phyloP scores from a whole-genome alignment of 2,329 filamentous ascomycete species.

The Penicillium decumbens region DNA sequence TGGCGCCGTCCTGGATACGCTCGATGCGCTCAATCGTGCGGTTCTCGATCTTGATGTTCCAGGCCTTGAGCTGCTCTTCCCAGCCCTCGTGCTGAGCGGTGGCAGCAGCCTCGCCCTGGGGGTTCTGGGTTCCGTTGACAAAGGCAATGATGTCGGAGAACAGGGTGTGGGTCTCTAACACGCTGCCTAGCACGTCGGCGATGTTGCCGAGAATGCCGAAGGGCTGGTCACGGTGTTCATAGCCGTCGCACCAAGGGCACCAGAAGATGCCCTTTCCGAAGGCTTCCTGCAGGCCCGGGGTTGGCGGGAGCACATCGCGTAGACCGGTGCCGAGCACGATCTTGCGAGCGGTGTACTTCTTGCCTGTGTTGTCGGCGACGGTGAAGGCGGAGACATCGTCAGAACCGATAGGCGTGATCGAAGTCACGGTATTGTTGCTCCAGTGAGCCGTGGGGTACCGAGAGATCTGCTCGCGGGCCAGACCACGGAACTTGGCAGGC shows the following conservation, averaged over 20 bases:
- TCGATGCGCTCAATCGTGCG: slow-evolving; percentile 49
- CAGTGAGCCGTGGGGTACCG: slow-evolving; percentile 50
- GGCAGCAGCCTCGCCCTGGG: slow-evolving; percentile 38
- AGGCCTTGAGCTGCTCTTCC: slow-evolving; percentile 47
- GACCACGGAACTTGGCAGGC: slow-evolving; percentile 52
- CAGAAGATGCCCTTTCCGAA: slow-evolving; percentile 60
- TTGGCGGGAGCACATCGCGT: slow-evolving; percentile 51
- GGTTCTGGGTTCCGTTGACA: slow-evolving; percentile 56
- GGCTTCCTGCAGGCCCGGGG: slow-evolving; percentile 52
- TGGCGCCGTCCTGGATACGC: slow-evolving; percentile 40
- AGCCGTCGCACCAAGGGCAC: slow-evolving; percentile 63
- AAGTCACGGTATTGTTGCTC: slow-evolving; percentile 47
- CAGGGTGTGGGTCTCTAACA: slow-evolving; percentile 53
- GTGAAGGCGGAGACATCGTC: slow-evolving; percentile 46
- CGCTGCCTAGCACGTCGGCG: slow-evolving; percentile 42
- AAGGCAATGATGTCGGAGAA: slow-evolving; percentile 55
- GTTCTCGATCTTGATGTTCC: slow-evolving; percentile 55
- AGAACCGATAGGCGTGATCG: slow-evolving; percentile 12
- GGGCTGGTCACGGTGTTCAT: slow-evolving; percentile 57
- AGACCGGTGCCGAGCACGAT: slow-evolving; percentile 57
- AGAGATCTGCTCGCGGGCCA: slow-evolving; percentile 51
- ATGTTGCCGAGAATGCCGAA: slow-evolving; percentile 53
- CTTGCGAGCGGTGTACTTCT: slow-evolving; percentile 48
- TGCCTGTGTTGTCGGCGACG: slow-evolving; percentile 36
- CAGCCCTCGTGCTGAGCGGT: slow-evolving; percentile 45